Percentiles rank a stretch among this genome's conserved stretches.
These are phyloP conservation scores for Penstemon davidsonii DNA, from an alignment of 257 asterid species.

Conservation along the genomic window DNA sequence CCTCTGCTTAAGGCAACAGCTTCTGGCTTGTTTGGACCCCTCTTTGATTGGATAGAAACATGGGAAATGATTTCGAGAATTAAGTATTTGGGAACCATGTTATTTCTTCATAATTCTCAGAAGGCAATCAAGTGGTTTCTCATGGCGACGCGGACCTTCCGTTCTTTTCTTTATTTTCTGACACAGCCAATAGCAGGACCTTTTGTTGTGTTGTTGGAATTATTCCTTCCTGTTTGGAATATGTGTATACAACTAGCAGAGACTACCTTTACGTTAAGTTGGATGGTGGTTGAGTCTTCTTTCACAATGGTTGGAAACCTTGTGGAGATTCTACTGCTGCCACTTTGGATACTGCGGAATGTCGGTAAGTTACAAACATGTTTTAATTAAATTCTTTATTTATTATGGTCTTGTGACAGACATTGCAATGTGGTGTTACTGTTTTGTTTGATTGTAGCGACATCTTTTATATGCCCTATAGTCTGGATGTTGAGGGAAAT, in stretches of 20 bases:
- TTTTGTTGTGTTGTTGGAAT: slow-evolving; percentile 46
- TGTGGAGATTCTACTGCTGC: slow-evolving; percentile 57
- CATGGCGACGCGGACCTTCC: slow-evolving; percentile 40
- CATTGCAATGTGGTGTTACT: background rate
- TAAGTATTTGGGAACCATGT: slow-evolving; percentile 77
- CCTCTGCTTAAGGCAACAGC: slow-evolving; percentile 79
- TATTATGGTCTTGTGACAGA: slow-evolving; percentile 1
- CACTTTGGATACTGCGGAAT: slow-evolving; percentile 55
- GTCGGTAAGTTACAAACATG: slow-evolving; percentile 52
- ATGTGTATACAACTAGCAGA: slow-evolving; percentile 41
- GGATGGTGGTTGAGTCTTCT: slow-evolving; percentile 52
- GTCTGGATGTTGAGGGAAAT: slow-evolving; percentile 58
- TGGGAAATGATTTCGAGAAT: slow-evolving; percentile 87
- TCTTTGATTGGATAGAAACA: slow-evolving; percentile 82
- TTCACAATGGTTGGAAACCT: slow-evolving; percentile 42
- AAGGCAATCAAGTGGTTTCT: slow-evolving; percentile 74
- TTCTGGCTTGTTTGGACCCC: slow-evolving; percentile 76
- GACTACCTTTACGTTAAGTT: slow-evolving; percentile 42
- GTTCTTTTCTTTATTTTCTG: slow-evolving; percentile 43
- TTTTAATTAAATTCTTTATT: too few species aligned
- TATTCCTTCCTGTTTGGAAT: slow-evolving; percentile 57
- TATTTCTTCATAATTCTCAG: slow-evolving; percentile 73
- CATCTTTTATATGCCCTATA: slow-evolving; percentile 50
- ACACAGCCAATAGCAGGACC: slow-evolving; percentile 52
- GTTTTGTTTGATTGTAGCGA: slow-evolving; percentile 43